phyloP scores from a whole-genome alignment of 2,329 filamentous ascomycete genomes.

The Calonectria pseudoturangicola region DNA sequence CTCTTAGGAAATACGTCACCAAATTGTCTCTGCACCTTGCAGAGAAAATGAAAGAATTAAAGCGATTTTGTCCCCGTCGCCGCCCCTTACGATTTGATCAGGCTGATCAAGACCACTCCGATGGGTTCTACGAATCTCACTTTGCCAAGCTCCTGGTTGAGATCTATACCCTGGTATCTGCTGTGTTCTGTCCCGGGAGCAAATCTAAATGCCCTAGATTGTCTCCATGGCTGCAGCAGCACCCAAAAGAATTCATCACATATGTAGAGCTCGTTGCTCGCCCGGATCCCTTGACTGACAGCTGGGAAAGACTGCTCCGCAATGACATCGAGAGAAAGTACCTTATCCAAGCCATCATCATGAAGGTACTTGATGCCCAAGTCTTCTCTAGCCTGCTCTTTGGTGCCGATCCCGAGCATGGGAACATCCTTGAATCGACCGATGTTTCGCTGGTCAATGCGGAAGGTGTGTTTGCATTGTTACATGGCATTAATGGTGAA shows the following conservation, averaged over 20 bases:
- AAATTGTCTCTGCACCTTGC: slow-evolving; percentile 26
- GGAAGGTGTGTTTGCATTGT: slow-evolving; percentile 52
- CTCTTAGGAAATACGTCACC: not conserved
- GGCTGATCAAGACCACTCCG: slow-evolving; percentile 41
- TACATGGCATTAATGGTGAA: not conserved
- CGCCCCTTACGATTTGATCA: slow-evolving; percentile 44
- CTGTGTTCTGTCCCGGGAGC: slow-evolving; percentile 45
- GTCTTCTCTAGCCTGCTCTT: slow-evolving; percentile 58
- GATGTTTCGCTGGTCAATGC: slow-evolving; percentile 51
- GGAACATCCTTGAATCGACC: slow-evolving; percentile 45
- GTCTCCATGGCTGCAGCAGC: slow-evolving; percentile 52
- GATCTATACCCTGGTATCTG: slow-evolving; percentile 48
- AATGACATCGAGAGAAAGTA: slow-evolving; percentile 48
- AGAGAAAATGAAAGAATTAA: slow-evolving; percentile 43
- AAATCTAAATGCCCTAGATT: not conserved
- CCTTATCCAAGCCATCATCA: slow-evolving; percentile 56
- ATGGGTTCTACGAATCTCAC: slow-evolving; percentile 49
- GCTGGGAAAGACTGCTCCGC: slow-evolving; percentile 56
- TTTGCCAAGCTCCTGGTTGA: slow-evolving; percentile 51
- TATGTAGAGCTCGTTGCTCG: slow-evolving; percentile 55
- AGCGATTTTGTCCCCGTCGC: slow-evolving; percentile 43
- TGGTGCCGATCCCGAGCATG: slow-evolving; percentile 55
- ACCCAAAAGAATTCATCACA: slow-evolving; percentile 50
- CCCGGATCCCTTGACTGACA: slow-evolving; percentile 49
- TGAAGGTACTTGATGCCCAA: slow-evolving; percentile 52